Evolutionary conservation across 2,329 filamentous ascomycete species (phyloP).

Genomic region (Clonostachys sp.): DNA sequence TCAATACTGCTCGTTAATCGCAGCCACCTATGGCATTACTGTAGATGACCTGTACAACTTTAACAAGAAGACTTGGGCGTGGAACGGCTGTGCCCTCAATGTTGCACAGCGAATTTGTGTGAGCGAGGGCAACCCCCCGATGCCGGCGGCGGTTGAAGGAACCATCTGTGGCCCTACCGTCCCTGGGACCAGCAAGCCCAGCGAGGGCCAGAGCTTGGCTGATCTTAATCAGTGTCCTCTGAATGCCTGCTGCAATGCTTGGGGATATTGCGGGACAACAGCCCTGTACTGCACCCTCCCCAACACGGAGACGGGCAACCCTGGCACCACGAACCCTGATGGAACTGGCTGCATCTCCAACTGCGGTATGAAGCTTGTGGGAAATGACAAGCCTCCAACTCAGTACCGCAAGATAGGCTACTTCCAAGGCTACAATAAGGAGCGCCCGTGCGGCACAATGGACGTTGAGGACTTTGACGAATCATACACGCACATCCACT

Average conservation of each 20-base stretch:
- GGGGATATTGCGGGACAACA: slow-evolving; percentile 39
- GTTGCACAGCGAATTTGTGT: slow-evolving; percentile 17
- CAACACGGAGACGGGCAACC: slow-evolving; percentile 11
- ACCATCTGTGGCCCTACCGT: slow-evolving; percentile 36
- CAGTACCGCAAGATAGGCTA: slow-evolving; percentile 20
- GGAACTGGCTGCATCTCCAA: slow-evolving; percentile 20
- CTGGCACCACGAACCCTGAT: slow-evolving; percentile 15
- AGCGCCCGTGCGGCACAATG: slow-evolving; percentile 21
- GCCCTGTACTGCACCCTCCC: slow-evolving; percentile 33
- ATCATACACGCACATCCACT: slow-evolving; percentile 24
- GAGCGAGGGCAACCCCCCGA: slow-evolving; percentile 18
- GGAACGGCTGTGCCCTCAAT: slow-evolving; percentile 21
- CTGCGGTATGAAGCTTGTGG: slow-evolving; percentile 21
- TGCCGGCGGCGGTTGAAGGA: slow-evolving; percentile 13
- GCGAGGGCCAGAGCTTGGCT: slow-evolving; percentile 20
- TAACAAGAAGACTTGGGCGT: slow-evolving; percentile 32
- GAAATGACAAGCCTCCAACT: slow-evolving; percentile 13
- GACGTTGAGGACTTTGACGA: slow-evolving; percentile 14
- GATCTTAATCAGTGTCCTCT: slow-evolving; percentile 40
- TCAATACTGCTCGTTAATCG: slow-evolving; percentile 30
- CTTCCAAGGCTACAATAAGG: slow-evolving; percentile 22
- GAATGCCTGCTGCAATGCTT: slow-evolving; percentile 32
- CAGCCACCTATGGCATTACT: slow-evolving; percentile 23
- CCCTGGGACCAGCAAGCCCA: slow-evolving; percentile 25
- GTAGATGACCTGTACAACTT: slow-evolving; percentile 24